Conservation (phyloP, 148 eudicot species). For the Rheum nobile region DNA sequence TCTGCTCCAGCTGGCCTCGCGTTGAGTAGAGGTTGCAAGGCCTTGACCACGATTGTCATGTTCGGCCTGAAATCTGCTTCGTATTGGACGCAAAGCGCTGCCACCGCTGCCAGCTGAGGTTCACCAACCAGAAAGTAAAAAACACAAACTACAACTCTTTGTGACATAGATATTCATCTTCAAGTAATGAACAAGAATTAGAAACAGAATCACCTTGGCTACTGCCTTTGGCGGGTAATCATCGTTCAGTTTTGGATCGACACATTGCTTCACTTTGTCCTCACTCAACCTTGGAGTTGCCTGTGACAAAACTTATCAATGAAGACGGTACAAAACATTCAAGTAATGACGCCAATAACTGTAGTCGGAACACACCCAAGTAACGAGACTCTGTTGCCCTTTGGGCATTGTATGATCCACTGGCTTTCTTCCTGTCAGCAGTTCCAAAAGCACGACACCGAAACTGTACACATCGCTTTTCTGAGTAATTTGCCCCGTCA, state of each 20-base stretch:
- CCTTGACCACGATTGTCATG: slow-evolving; percentile 96
- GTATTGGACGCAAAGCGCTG: slow-evolving; percentile 90
- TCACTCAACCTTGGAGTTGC: slow-evolving; percentile 94
- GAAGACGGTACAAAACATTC: not conserved
- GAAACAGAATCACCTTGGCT: slow-evolving; percentile 49
- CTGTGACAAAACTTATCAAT: slow-evolving; percentile 19
- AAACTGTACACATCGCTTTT: slow-evolving; percentile 97
- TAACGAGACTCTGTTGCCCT: slow-evolving; percentile 91
- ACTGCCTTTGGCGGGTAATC: slow-evolving; percentile 79
- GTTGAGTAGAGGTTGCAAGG: slow-evolving; percentile 76
- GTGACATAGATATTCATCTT: not conserved
- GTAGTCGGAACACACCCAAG: slow-evolving; percentile 45
- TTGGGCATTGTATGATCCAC: slow-evolving; percentile 98
- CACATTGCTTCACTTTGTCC: slow-evolving; percentile 94
- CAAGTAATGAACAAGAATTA: not conserved
- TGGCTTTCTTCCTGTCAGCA: slow-evolving; percentile 90
- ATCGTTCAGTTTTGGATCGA: slow-evolving; percentile 78
- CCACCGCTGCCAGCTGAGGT: slow-evolving; percentile 89
- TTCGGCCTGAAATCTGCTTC: slow-evolving; percentile 96
- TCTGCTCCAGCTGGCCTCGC: slow-evolving; percentile 54
- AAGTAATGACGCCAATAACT: not conserved
- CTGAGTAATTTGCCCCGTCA: slow-evolving; percentile 97
- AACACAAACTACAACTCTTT: too few species aligned
- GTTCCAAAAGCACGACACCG: slow-evolving; percentile 92
- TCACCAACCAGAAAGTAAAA: not conserved